Percentiles rank a stretch among this genome's conserved stretches.
These are phyloP conservation scores for Mucor velutinosus DNA, from an alignment of 371 early-diverging fungal genomes.

Conservation along the genomic window DNA sequence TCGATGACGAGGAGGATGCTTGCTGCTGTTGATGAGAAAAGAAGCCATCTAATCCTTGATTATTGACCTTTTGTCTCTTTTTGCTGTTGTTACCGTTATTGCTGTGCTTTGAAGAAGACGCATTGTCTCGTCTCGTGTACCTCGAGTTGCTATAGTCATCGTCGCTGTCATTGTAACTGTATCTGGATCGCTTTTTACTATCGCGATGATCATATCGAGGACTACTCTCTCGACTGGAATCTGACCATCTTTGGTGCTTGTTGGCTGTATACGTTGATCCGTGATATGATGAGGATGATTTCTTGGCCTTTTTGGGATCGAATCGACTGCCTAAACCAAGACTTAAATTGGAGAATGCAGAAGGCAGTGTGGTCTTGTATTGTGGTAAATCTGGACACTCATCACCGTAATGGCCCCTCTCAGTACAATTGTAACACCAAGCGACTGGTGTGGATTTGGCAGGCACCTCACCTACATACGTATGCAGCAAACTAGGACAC, in stretches of 20 bases:
- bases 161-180: not conserved
- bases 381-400: slow-evolving; percentile 17
- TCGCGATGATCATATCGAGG: not conserved
- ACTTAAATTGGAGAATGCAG: slow-evolving; percentile 18
- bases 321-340: not conserved
- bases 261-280: not conserved
- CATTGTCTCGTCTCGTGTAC: not conserved
- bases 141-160: not conserved
- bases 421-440: slow-evolving; percentile 23
- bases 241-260: slow-evolving; percentile 7
- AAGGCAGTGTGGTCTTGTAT: not conserved
- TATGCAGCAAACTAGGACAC: slow-evolving; percentile 16
- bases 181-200: not conserved
- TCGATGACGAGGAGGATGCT: not conserved
- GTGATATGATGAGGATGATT: not conserved
- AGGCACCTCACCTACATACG: slow-evolving; percentile 5
- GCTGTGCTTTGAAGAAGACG: not conserved
- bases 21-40: not conserved
- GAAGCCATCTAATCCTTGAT: slow-evolving; percentile 9
- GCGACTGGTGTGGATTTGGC: not conserved
- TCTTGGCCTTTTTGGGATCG: slow-evolving; percentile 4
- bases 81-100: not conserved
- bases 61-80: not conserved
- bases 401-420: slow-evolving; percentile 27
- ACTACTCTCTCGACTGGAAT: slow-evolving; percentile 13